phyloP scores from a whole-genome alignment of 2,329 filamentous ascomycete genomes.

The Alternaria sp. region DNA sequence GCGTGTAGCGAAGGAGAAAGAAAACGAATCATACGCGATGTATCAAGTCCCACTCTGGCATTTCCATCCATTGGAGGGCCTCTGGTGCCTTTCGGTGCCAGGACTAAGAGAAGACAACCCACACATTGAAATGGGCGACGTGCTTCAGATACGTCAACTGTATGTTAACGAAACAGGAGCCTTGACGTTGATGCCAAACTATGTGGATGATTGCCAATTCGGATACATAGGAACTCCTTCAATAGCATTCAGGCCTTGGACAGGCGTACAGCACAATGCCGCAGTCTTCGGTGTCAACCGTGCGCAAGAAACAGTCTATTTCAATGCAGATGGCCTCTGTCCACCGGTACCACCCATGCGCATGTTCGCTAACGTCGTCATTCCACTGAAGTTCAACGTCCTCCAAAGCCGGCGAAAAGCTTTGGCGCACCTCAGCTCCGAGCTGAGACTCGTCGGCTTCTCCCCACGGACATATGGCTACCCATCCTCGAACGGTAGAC shows the following conservation, averaged over 20 bases:
- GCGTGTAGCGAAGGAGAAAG: conserved; percentile 16
- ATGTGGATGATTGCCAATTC: not conserved
- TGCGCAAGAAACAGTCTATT: conserved; percentile 28
- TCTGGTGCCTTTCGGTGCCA: conserved; percentile 32
- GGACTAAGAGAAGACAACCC: conserved; percentile 43
- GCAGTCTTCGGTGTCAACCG: conserved; percentile 31
- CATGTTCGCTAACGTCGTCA: conserved; percentile 31
- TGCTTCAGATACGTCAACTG: conserved; percentile 40
- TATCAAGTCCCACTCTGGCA: conserved; percentile 23
- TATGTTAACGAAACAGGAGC: conserved; percentile 22
- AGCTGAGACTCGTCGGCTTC: conserved; percentile 3
- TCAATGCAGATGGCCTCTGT: conserved; percentile 24
- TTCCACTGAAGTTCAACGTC: conserved; percentile 24
- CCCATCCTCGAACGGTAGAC: not conserved
- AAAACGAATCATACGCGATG: conserved; percentile 27
- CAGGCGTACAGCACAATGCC: conserved; percentile 26
- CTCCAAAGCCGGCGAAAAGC: conserved; percentile 14
- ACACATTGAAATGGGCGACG: conserved; percentile 39
- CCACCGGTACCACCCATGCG: conserved; percentile 1
- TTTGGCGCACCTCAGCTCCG: conserved; percentile 9
- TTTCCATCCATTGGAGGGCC: not conserved
- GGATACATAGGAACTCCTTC: not conserved
- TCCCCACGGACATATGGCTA: not conserved
- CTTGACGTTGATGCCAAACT: conserved; percentile 6
- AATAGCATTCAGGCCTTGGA: conserved; percentile 17